Conservation (phyloP, 2,329 filamentous ascomycete species). For the Ceratocystis smalleyi region DNA sequence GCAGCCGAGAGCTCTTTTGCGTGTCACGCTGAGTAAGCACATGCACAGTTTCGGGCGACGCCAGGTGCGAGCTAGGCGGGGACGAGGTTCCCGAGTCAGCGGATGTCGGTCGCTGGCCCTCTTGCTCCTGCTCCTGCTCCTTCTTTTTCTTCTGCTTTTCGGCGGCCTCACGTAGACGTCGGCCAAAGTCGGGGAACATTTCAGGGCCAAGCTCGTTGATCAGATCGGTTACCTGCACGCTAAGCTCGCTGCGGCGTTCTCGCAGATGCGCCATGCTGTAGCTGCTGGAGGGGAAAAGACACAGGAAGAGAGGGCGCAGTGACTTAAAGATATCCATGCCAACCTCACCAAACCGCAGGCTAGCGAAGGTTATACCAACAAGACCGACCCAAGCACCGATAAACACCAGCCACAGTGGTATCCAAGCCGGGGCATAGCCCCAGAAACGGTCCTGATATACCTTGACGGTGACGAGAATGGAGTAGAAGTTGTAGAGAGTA, state of each 20-base stretch:
- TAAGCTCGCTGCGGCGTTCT: constrained; percentile 54
- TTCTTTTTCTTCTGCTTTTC: constrained; percentile 13
- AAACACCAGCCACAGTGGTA: constrained; percentile 65
- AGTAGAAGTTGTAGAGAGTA: constrained; percentile 69
- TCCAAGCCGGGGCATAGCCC: constrained; percentile 64
- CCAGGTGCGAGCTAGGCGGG: constrained; percentile 25
- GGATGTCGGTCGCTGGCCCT: constrained; percentile 24
- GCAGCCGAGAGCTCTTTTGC: constrained; percentile 36
- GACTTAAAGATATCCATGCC: constrained; percentile 98
- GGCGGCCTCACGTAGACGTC: constrained; percentile 51
- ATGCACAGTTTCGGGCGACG: constrained; percentile 27
- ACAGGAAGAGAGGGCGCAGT: constrained; percentile 69
- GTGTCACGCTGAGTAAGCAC: constrained; percentile 34
- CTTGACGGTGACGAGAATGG: constrained; percentile 56
- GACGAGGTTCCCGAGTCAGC: constrained; percentile 17
- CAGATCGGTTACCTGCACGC: constrained; percentile 68
- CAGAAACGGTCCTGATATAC: constrained; percentile 67
- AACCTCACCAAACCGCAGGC: constrained; percentile 89
- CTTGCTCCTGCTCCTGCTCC: constrained; percentile 22
- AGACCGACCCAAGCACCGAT: constrained; percentile 65
- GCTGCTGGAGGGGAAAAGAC: constrained; percentile 66
- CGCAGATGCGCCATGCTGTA: constrained; percentile 73
- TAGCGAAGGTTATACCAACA: constrained; percentile 77
- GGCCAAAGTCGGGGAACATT: constrained; percentile 91
- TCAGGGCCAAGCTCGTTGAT: constrained; percentile 94